Percentiles rank a stretch among this genome's conserved stretches.
Conservation (phyloP, 805 yeast genomes). For the baker's yeast (Saccharomyces cerevisiae) region DNA sequence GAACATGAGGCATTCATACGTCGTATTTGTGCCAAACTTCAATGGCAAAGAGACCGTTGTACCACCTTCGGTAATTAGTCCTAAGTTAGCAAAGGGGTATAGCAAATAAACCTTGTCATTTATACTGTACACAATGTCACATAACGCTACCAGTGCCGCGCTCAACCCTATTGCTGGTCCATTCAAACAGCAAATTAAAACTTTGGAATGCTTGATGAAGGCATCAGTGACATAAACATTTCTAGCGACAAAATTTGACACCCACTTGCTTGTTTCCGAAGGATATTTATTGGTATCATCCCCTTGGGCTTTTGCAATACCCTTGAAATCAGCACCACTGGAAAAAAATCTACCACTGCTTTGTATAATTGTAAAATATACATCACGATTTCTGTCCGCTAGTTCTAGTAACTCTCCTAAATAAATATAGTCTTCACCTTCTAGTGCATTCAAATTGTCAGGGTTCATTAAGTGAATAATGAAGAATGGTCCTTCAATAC, state of each 20-base stretch:
- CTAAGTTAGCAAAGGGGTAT: constrained; percentile 74
- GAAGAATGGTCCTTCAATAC: constrained; percentile 31
- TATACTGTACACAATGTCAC: constrained; percentile 67
- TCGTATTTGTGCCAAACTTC: constrained; percentile 64
- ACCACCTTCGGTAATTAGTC: constrained; percentile 78
- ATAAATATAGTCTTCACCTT: constrained; percentile 52
- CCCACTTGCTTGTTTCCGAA: constrained; percentile 37
- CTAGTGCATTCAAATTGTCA: constrained; percentile 54
- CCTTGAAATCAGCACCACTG: constrained; percentile 72
- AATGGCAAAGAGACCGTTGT: constrained; percentile 57
- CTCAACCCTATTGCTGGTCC: constrained; percentile 83
- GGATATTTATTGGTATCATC: constrained; percentile 8
- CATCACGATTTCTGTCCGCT: constrained; percentile 55
- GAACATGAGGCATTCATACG: constrained; percentile 65
- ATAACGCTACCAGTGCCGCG: constrained; percentile 63
- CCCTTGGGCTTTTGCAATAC: constrained; percentile 13
- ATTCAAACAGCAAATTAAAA: constrained; percentile 64
- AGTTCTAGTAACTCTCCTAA: constrained; percentile 50
- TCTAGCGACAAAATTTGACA: constrained; percentile 54
- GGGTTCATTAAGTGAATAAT: constrained; percentile 64
- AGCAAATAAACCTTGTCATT: constrained; percentile 50
- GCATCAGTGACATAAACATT: constrained; percentile 62
- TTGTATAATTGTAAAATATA: constrained; percentile 57
- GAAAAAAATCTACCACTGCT: constrained; percentile 70
- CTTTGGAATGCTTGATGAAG: constrained; percentile 61